Conservation (phyloP, 495 filamentous ascomycete species). For the Lasiosphaeriaceae sp. region DNA sequence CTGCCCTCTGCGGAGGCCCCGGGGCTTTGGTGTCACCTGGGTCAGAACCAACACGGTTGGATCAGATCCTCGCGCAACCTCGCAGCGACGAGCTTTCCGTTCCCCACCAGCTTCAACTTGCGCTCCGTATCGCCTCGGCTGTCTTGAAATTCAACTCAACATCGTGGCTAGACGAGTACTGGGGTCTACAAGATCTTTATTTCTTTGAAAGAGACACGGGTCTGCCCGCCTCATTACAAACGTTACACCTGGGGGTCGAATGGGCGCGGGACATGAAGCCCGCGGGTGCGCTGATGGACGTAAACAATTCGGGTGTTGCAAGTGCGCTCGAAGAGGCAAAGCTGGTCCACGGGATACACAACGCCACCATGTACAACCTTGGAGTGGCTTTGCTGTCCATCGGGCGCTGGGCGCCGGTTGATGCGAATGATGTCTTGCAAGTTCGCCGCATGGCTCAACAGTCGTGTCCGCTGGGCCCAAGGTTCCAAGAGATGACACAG, state of each 20-base stretch:
- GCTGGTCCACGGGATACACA: slow-evolving; percentile 19
- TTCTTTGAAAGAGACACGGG: slow-evolving; percentile 11
- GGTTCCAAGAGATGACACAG: slow-evolving; percentile 7
- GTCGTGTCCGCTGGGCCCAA: slow-evolving; percentile 4
- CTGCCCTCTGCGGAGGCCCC: not conserved
- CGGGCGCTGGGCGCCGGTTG: slow-evolving; percentile 18
- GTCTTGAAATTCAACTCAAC: slow-evolving; percentile 17
- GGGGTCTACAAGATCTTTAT: slow-evolving; percentile 11
- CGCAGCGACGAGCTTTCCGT: slow-evolving; percentile 3
- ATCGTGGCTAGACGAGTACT: slow-evolving; percentile 12
- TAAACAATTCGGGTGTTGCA: not conserved
- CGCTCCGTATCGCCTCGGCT: slow-evolving; percentile 8
- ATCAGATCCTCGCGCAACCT: slow-evolving; percentile 2
- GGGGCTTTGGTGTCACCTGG: not conserved
- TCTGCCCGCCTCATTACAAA: slow-evolving; percentile 12
- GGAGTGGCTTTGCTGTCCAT: slow-evolving; percentile 25
- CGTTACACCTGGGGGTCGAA: slow-evolving; percentile 12
- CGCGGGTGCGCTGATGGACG: not conserved
- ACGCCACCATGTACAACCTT: slow-evolving; percentile 21
- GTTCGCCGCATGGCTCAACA: slow-evolving; percentile 7
- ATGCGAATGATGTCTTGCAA: slow-evolving; percentile 4
- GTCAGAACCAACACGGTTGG: slow-evolving; percentile 2
- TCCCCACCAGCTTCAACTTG: slow-evolving; percentile 10
- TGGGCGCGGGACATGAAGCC: not conserved
- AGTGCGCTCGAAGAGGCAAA: slow-evolving; percentile 11